A percentile compares a stretch with the other conserved stretches of the same genome.
Evolutionary conservation across 305 asterid species (phyloP).

Genomic region (Fraxinus greggii): DNA sequence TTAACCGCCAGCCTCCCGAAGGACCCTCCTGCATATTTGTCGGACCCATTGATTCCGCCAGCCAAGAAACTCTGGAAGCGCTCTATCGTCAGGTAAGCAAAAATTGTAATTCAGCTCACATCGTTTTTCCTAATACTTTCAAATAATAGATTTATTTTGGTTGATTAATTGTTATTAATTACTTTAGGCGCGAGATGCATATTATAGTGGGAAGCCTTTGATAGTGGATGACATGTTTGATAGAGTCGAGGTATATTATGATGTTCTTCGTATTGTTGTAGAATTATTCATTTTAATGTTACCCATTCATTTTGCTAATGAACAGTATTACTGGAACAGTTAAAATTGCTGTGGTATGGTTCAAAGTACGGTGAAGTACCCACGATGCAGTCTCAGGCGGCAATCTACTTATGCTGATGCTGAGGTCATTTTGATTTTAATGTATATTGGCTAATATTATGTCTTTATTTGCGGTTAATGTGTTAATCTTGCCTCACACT

Average conservation of each 20-base stretch:
- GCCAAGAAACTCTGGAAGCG: constrained; percentile 86
- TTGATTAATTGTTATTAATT: not conserved
- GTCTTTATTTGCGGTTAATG: not conserved
- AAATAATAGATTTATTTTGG: not conserved
- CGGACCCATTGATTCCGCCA: constrained; percentile 87
- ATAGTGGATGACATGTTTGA: constrained; percentile 96
- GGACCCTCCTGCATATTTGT: constrained; percentile 91
- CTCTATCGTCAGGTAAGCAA: constrained; percentile 71
- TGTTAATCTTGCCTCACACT: not conserved
- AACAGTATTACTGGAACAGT: constrained; percentile 38
- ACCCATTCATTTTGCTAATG: not conserved
- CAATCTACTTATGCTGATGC: constrained; percentile 96
- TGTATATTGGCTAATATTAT: not conserved
- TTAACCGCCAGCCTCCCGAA: constrained; percentile 41
- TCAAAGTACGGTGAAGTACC: constrained; percentile 84
- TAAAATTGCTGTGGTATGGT: constrained; percentile 79
- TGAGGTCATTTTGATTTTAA: constrained; percentile 57
- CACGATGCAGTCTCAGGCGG: constrained; percentile 85
- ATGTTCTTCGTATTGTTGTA: not conserved
- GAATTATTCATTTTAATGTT: not conserved
- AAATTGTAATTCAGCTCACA: not conserved
- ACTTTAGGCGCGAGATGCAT: constrained; percentile 76
- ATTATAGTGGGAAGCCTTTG: constrained; percentile 79
- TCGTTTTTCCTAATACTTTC: constrained; percentile 13
- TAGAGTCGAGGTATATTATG: constrained; percentile 68